These are phyloP conservation scores for Globisporangium perplexum DNA, from an alignment of 352 stramenopile genomes.

Conservation along the genomic window DNA sequence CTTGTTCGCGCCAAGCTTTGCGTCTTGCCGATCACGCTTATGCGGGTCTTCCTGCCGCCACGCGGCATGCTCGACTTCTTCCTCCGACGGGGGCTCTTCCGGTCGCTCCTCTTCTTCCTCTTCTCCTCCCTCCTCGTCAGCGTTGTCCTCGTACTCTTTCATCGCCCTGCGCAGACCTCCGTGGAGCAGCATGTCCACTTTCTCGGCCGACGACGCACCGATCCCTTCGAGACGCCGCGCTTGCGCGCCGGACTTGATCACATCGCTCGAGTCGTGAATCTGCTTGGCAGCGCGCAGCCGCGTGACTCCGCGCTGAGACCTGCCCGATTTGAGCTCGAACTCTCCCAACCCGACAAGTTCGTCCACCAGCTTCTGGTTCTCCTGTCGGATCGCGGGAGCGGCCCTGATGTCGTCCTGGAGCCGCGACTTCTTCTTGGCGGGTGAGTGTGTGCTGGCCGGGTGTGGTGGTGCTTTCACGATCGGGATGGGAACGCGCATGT, in stretches of 20 bases:
- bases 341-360: conserved; percentile 50
- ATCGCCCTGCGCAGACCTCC: conserved; percentile 38
- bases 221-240: conserved; percentile 43
- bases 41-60: background rate
- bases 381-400: conserved; percentile 19
- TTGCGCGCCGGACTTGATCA: conserved; percentile 57
- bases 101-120: conserved; percentile 12
- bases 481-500: conserved; percentile 1
- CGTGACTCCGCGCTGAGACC: conserved; percentile 44
- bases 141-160: conserved; percentile 40
- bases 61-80: conserved; percentile 2
- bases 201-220: conserved; percentile 37
- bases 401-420: conserved; percentile 39
- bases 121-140: conserved; percentile 18
- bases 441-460: conserved; percentile 11
- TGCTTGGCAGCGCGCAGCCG: conserved; percentile 57
- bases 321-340: conserved; percentile 40
- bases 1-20: background rate
- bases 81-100: conserved; percentile 15
- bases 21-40: background rate
- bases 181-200: conserved; percentile 54
- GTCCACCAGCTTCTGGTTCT: conserved; percentile 64
- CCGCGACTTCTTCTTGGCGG: conserved; percentile 27
- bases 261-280: conserved; percentile 29
- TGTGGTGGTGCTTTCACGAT: too few species aligned